Evolutionary conservation across 2,329 filamentous ascomycete genomes (phyloP), one percentile per base, ranked within the genome.

Genomic region (Exophiala lecanii-corni): DNA sequence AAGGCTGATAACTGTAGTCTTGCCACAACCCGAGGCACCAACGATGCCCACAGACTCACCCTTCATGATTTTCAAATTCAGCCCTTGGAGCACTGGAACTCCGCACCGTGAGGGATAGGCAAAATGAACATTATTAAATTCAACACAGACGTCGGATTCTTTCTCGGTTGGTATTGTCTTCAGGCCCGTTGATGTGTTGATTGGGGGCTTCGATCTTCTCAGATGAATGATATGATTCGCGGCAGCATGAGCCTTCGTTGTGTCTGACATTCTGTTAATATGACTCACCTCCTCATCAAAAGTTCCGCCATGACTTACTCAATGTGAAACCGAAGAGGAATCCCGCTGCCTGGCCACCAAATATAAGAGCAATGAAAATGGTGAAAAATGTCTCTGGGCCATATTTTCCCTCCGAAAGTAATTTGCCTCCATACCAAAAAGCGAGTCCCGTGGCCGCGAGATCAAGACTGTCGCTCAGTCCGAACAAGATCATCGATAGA

Each of bases 71-170:
- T 7, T 34, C 19, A 52, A 21, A 17, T 89, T 81, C 9, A 95
- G 72, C 0, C 88, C 89, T 18, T 86, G 83, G 2, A 97, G 79
- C 1, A 96, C 87, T 13, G 86, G 85, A 23, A 96, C 89, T 4
- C 88, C 89, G 9, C 92, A 92, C 1, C 91, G 79, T 1, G 87
- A 94, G 0, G 89, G 89, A 59, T 97, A 97, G 30, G 86, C 78
- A 75, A 95, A 96, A 61, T 94, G 86, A 1, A 97, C 87, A 52
- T 92, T 81, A 10, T 84, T 81, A 69, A 97, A 94, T 62, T 96
- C 88, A 49, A 97, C 78, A 5, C 23, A 38, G 9, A 74, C 76
- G 17, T 88, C 89, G 15, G 89, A 78, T 16, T 89, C 74, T 2
- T 15, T 16, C 9, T 4, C 59, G 23, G 19, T 9, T 7, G 3